A percentile compares a stretch with the other conserved stretches of the same genome.
phyloP scores from a whole-genome alignment of 2,329 filamentous ascomycete genomes.

The Pseudopithomyces chartarum region DNA sequence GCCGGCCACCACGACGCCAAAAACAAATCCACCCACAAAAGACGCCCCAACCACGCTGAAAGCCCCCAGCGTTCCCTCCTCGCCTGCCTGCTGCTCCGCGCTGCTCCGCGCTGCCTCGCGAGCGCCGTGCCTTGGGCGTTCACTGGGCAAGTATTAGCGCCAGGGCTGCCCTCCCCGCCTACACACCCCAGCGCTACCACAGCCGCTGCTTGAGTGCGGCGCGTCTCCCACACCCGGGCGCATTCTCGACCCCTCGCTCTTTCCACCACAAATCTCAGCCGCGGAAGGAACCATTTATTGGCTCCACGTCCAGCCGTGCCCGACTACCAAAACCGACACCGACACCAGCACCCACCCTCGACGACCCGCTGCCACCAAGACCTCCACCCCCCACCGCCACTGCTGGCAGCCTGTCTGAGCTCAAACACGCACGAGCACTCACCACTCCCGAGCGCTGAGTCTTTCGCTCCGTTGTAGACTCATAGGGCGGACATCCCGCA shows the following conservation, averaged over 20 bases:
- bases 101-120: no score
- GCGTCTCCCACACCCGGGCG: constrained; percentile 27
- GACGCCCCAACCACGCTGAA: no score
- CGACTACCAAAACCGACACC: constrained; percentile 24
- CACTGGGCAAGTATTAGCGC: constrained; percentile 47
- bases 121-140: constrained; percentile 22
- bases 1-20: background rate
- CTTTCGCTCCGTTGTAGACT: constrained; percentile 34
- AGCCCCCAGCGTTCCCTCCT: no score
- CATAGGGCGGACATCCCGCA: constrained; percentile 2
- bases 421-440: no score
- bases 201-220: constrained; percentile 31
- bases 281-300: background rate
- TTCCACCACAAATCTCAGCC: constrained; percentile 28
- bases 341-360: no score
- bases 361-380: no score
- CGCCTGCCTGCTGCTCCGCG: constrained; percentile 5
- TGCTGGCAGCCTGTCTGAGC: no score
- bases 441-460: constrained; percentile 26
- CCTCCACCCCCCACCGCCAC: no score
- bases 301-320: background rate
- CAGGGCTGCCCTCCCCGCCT: constrained; percentile 27
- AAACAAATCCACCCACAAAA: no score
- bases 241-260: constrained; percentile 10
- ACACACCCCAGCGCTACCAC: constrained; percentile 37